Evolutionary conservation across 2,329 filamentous ascomycete genomes (phyloP).

Genomic region (Trichoderma sp.): DNA sequence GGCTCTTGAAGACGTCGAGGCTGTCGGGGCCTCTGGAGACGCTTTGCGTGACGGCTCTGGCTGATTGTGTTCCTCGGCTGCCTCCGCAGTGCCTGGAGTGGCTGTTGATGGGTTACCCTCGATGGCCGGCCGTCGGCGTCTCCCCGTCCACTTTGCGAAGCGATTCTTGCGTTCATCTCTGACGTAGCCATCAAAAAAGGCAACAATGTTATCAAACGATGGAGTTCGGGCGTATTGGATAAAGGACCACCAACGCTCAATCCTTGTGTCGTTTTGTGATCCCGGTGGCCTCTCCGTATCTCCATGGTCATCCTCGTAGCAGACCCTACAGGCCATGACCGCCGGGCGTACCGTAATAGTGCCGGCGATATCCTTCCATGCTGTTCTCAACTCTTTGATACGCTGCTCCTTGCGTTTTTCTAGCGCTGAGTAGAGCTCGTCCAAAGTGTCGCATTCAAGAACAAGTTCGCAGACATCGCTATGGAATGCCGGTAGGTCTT

Average conservation of each 20-base stretch:
- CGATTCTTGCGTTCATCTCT: not conserved
- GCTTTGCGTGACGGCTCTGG: not conserved
- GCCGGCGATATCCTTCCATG: not conserved
- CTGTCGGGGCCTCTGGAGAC: not conserved
- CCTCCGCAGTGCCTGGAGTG: not conserved
- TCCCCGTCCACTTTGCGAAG: not conserved
- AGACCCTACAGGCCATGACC: not conserved
- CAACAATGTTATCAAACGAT: not conserved
- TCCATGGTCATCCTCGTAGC: not conserved
- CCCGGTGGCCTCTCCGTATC: not conserved
- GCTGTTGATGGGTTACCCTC: not conserved
- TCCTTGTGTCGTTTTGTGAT: not conserved
- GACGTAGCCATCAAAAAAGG: not conserved
- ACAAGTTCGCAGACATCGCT: not conserved
- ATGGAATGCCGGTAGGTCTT: not conserved
- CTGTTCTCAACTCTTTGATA: not conserved
- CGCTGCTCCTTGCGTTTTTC: not conserved
- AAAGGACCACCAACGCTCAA: not conserved
- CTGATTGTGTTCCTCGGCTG: not conserved
- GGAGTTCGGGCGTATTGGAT: not conserved
- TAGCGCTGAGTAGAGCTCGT: not conserved
- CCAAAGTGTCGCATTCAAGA: not conserved
- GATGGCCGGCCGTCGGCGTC: not conserved
- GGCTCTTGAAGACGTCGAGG: not conserved
- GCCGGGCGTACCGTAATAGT: not conserved